Base-by-base conservation (phyloP, 1,284 basidiomycete species). In the Fomitopsis schrenkii region DNA sequence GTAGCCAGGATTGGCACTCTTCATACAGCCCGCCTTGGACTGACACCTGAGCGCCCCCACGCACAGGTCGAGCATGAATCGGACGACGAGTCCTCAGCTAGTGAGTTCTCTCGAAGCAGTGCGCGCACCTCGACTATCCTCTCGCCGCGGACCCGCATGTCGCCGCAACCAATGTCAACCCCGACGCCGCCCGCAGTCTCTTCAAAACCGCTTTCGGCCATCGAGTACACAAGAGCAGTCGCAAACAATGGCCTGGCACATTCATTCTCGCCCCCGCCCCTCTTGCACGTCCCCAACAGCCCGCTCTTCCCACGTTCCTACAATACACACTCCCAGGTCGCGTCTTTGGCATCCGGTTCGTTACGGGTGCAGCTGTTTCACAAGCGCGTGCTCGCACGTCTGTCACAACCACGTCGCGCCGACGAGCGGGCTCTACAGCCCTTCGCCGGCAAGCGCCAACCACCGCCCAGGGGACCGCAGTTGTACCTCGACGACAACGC, bases 241-340 rank as follows among this genome's bases (percentile, higher is more conserved):
- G 72, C 76, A 28, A 70, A 71, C 52, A 73, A 67, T 55, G 68
- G 61, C 52, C 67, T 74, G 22, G 56, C 57, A 10, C 71, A 68
- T 35, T 62, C 72, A 15, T 72, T 75, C 57, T 78, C 79, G 35
- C 76, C 80, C 8, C 79, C 84, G 22, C 86, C 86, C n/a, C 78
- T 84, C 64, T 70, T 81, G 58, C 80, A 83, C 59, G 70, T 74
- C 52, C 69, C 78, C 17, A 70, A 70, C 52, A 63, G 70, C n/a
- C 77, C 79, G 42, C 66, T 81, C 61, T 92, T 85, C 70, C 90
- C 90, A 64, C 85, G 85, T 55, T 92, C 90, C 35, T 80, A 75
- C 64, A 85, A 87, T 68, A 64, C 64, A 30, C 67, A 74, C 15
- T 71, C 68, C 56, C 64, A 68, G n/a, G 76, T 87, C 59, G 71